phyloP scores from a whole-genome alignment of 768 basidiomycete species.

The Hemileccinum impolitum region DNA sequence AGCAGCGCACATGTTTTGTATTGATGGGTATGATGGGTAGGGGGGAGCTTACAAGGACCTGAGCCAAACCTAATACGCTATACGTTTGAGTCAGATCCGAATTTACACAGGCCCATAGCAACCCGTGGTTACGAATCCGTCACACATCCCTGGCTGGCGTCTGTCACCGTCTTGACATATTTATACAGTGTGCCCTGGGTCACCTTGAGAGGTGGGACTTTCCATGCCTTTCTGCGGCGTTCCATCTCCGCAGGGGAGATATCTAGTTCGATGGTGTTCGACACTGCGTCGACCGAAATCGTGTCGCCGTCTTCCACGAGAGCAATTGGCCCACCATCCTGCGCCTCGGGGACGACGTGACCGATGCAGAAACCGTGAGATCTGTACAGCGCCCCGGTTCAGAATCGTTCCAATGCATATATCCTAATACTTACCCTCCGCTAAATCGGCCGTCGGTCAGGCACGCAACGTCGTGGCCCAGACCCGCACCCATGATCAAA shows the following conservation, averaged over 20 bases:
- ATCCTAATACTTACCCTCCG: constrained; percentile 70
- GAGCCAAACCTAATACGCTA: neutral
- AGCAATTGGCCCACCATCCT: constrained; percentile 90
- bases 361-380: constrained; percentile 97
- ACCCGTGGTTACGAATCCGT: constrained; percentile 63
- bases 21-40: neutral
- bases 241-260: constrained; percentile 80
- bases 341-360: constrained; percentile 95
- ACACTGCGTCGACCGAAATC: constrained; percentile 84
- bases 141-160: constrained; percentile 91
- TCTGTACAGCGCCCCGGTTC: constrained; percentile 42
- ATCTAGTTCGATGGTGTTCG: constrained; percentile 76
- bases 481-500: constrained; percentile 97
- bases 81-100: constrained; percentile 8
- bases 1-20: constrained; percentile 4
- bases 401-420: constrained; percentile 8
- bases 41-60: neutral
- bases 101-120: constrained; percentile 4
- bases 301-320: constrained; percentile 85
- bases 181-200: constrained; percentile 82
- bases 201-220: constrained; percentile 81
- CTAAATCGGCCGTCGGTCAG: constrained; percentile 97
- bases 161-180: constrained; percentile 82
- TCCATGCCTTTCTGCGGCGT: constrained; percentile 69
- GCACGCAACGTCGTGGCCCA: constrained; percentile 94